These are phyloP conservation scores for Diaporthe aspalathi DNA, from an alignment of 2,329 filamentous ascomycete species.

Conservation along the genomic window DNA sequence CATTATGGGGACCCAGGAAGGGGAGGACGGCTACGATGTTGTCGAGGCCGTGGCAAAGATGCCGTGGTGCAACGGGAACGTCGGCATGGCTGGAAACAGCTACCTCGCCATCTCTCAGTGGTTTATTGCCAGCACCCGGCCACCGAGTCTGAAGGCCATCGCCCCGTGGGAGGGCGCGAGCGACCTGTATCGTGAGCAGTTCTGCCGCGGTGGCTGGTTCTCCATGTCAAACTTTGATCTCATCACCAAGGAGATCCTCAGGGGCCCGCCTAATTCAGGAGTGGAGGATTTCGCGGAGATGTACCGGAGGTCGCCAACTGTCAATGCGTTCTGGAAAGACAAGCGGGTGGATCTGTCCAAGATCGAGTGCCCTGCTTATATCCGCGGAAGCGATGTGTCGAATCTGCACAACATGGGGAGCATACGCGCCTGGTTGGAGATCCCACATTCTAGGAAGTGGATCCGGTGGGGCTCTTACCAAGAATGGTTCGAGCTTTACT, in stretches of 20 bases:
- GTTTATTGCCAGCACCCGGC: slow-evolving; percentile 37
- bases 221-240: slow-evolving; percentile 56
- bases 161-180: slow-evolving; percentile 57
- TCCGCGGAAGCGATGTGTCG: slow-evolving; percentile 49
- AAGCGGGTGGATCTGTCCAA: slow-evolving; percentile 51
- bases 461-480: slow-evolving; percentile 52
- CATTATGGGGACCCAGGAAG: slow-evolving; percentile 43
- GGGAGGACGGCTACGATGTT: slow-evolving; percentile 44
- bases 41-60: slow-evolving; percentile 47
- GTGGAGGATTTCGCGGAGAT: slow-evolving; percentile 57
- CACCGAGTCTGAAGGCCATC: slow-evolving; percentile 39
- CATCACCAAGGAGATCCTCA: slow-evolving; percentile 52
- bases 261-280: slow-evolving; percentile 43
- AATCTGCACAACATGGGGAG: slow-evolving; percentile 51
- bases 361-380: slow-evolving; percentile 51
- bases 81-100: slow-evolving; percentile 49
- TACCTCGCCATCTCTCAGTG: slow-evolving; percentile 42
- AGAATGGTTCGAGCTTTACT: slow-evolving; percentile 59
- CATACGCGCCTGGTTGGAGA: slow-evolving; percentile 51
- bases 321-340: slow-evolving; percentile 52
- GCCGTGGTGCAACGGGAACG: slow-evolving; percentile 48
- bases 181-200: slow-evolving; percentile 60
- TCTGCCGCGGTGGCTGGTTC: slow-evolving; percentile 55
- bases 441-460: slow-evolving; percentile 53
- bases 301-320: slow-evolving; percentile 50